Evolutionary conservation across 306 rosid species (phyloP), one percentile per base, ranked within the genome.

Genomic region (Erythrophleum fordii): DNA sequence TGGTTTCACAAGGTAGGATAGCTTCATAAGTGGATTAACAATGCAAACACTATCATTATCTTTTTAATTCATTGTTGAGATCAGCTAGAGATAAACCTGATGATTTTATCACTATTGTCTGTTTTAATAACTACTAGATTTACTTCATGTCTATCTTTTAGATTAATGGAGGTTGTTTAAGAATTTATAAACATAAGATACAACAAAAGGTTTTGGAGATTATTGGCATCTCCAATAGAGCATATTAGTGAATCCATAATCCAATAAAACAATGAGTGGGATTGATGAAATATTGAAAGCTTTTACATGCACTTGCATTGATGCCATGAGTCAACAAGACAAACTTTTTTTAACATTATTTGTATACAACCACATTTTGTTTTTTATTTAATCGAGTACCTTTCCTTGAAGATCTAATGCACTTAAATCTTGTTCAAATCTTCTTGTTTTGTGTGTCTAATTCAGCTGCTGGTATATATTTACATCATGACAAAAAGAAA

Each of bases 151-250:
- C 70, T 49, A 22, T 73, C 52, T 81, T 73, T 69, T 67, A 94
- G 97, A 89, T 94, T 83, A 97, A 96, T 23, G 97, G 98, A 45
- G 98, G 98, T 74, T 92, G 98, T 83, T 76, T 94, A 82, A 92
- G 98, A 92, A 94, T 92, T 70, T 88, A 90, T 75, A 90, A 88
- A 83, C 97, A 93, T 13, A 94, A 88, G 35, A 85, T 90, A 42
- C 98, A 94, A 60, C 93, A 87, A 77, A 92, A 89, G 88, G 98
- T 91, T 85, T 81, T 94, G 91, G 93, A 92, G 80, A 90, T 81
- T 77, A 86, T 94, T 75, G 98, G 97, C 69, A 87, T 92, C 87
- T 92, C 98, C 46, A n/a, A 86, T 76, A 68, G 96, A 94, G 83
- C 93, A 94, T 97, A 97, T 88, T 60, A 59, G 81, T 80, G 13